Evolutionary conservation across 768 basidiomycete genomes (phyloP).

Genomic region (Cytidiella melzeri): DNA sequence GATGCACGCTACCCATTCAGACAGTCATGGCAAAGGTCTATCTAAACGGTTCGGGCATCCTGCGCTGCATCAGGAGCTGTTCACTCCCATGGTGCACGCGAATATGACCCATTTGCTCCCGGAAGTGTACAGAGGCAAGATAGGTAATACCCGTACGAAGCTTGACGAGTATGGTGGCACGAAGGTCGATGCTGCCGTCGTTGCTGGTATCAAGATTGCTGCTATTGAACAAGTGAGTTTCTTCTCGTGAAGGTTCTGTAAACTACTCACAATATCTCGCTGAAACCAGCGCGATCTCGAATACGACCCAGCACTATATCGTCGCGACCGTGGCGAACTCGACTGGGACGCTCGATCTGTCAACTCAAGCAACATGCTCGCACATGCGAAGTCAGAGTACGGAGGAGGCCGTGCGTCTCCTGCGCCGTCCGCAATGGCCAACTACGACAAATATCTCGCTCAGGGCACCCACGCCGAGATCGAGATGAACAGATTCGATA

Average conservation of each 20-base stretch:
- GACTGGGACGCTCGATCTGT: slow-evolving; percentile 87
- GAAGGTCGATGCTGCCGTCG: slow-evolving; percentile 65
- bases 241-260: not conserved
- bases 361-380: slow-evolving; percentile 49
- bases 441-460: slow-evolving; percentile 55
- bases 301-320: slow-evolving; percentile 76
- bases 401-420: slow-evolving; percentile 34
- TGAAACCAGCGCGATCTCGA: slow-evolving; percentile 56
- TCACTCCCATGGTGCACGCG: slow-evolving; percentile 84
- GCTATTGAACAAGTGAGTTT: slow-evolving; percentile 62
- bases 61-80: slow-evolving; percentile 77
- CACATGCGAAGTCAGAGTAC: slow-evolving; percentile 30
- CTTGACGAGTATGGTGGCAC: slow-evolving; percentile 75
- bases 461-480: slow-evolving; percentile 39
- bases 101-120: slow-evolving; percentile 75
- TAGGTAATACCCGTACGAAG: slow-evolving; percentile 55
- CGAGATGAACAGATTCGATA: slow-evolving; percentile 53
- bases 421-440: slow-evolving; percentile 30
- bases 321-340: slow-evolving; percentile 74
- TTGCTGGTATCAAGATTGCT: slow-evolving; percentile 79
- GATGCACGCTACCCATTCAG: slow-evolving; percentile 72
- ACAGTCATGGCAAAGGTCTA: slow-evolving; percentile 66
- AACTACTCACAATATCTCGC: slow-evolving; percentile 1
- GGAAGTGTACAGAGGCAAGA: slow-evolving; percentile 73
- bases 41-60: slow-evolving; percentile 95